These are phyloP conservation scores for Claviceps pazoutovae DNA, from an alignment of 2,329 filamentous ascomycete genomes.

Conservation along the genomic window DNA sequence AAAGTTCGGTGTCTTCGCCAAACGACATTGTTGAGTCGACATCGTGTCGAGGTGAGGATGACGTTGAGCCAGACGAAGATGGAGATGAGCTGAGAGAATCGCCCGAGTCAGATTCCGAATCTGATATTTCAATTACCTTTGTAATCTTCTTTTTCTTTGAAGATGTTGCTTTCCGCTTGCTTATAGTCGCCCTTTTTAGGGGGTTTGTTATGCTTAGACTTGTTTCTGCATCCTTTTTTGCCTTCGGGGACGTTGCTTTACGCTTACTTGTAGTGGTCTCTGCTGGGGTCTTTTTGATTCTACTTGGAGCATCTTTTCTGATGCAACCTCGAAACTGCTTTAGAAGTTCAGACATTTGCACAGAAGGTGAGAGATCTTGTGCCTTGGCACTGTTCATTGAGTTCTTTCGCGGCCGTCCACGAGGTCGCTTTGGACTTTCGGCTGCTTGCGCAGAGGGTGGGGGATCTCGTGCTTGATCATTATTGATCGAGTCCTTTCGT, in stretches of 20 bases:
- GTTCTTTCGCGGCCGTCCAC: conserved; percentile 13
- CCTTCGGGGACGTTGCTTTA: no score
- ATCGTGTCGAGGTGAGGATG: conserved; percentile 27
- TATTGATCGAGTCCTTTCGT: conserved; percentile 16
- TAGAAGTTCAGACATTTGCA: no score
- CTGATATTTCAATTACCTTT: conserved; percentile 33
- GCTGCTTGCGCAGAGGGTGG: conserved; percentile 21
- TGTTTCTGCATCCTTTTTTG: conserved; percentile 19
- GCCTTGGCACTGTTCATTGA: no score
- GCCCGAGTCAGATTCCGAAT: conserved; percentile 31
- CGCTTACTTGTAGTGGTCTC: no score
- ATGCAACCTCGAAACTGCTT: no score
- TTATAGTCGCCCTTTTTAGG: background rate
- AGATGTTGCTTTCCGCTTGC: conserved; percentile 3
- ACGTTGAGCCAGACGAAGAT: conserved; percentile 23
- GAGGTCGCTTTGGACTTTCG: conserved; percentile 21
- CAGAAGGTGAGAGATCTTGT: no score
- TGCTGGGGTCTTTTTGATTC: no score
- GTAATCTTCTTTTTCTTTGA: background rate
- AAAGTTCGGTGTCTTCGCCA: conserved; percentile 31
- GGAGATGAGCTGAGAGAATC: conserved; percentile 17
- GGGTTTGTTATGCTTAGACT: conserved; percentile 6
- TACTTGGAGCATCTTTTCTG: no score
- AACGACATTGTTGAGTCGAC: conserved; percentile 30
- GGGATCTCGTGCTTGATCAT: conserved; percentile 17